Base-by-base conservation (phyloP, 163 green algal genomes). In the Trebouxia gelatinosa region DNA sequence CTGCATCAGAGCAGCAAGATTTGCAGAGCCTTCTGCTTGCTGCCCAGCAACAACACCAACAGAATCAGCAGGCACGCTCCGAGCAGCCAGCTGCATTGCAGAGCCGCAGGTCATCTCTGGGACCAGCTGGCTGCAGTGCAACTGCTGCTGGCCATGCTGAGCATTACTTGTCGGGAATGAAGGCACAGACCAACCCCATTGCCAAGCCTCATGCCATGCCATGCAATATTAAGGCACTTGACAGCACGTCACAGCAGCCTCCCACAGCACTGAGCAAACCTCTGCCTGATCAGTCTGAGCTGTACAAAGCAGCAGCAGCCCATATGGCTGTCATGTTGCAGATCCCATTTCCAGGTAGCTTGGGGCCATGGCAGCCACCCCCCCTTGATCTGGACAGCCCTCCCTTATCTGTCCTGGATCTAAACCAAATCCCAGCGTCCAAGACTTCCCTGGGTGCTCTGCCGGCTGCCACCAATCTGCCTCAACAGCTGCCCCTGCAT, bases 191-290 rank as follows among this genome's bases (percentile, higher is more conserved):
- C 43, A 54, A 54, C 26, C 35, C 64, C 35, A 72, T 72, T 72
- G 64, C 64, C 35, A 72, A 72, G 37, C 64, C 64, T n/a, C 64
- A 72, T 72, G 64, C 64, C 31, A 51, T 34, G 64, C 64, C 37
- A 6, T 26, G 64, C 7, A 9, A 31, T 28, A 2, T 51, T 7
- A 37, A 72, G 17, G 6, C 21, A 26, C 19, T 23, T 72, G 64
- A 28, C 35, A 72, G 3, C 37, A 51, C 19, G 31, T 21, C 50
- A 0, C 11, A 46, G 21, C 64, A 72, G 38, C 35, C 26, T 13
- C n/a, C 9, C 9, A 54, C 43, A 9, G 19, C 64, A 16, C 35
- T n/a, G 6, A 6, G 35, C 34, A n/a, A 19, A 54, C 23, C 35
- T 0, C 64, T 54, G 17, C 46, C 43, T 16, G 28, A 76, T 28